These are phyloP conservation scores for Entomortierella lignicola DNA, from an alignment of 192 early-diverging fungal genomes.

Conservation along the genomic window DNA sequence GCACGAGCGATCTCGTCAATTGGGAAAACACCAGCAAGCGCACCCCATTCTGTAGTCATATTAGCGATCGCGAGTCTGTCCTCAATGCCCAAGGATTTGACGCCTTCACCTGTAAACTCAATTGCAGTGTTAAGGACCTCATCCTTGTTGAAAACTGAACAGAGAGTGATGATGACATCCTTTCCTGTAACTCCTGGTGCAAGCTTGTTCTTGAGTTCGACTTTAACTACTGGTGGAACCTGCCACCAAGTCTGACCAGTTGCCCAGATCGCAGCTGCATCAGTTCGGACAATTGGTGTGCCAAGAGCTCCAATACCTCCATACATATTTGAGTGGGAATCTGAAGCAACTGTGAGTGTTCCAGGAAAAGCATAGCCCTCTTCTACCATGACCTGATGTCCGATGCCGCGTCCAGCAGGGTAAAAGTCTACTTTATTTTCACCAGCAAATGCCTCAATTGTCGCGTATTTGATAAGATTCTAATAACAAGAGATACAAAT, in stretches of 20 bases:
- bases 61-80: constrained; percentile 97
- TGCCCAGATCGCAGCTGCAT: constrained; percentile 98
- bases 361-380: constrained; percentile 96
- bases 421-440: constrained; percentile 90
- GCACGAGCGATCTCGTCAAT: constrained; percentile 84
- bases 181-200: constrained; percentile 93
- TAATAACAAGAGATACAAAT: constrained; percentile 29
- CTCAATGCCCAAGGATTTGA: constrained; percentile 77
- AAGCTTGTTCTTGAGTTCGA: constrained; percentile 84
- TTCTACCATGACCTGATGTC: constrained; percentile 97
- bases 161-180: constrained; percentile 95
- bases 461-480: constrained; percentile 89
- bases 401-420: constrained; percentile 97
- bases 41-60: constrained; percentile 99
- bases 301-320: constrained; percentile 96
- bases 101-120: constrained; percentile 89
- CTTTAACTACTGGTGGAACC: constrained; percentile 92
- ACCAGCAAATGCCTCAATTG: constrained; percentile 87
- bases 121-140: constrained; percentile 97
- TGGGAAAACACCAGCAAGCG: constrained; percentile 95
- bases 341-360: constrained; percentile 95
- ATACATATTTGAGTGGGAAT: constrained; percentile 99
- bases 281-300: constrained; percentile 97
- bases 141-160: constrained; percentile 92
- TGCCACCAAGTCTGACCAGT: constrained; percentile 99